Evolutionary conservation across 139 green algal genomes (phyloP).

Genomic region (Astrephomene gubernaculifera): DNA sequence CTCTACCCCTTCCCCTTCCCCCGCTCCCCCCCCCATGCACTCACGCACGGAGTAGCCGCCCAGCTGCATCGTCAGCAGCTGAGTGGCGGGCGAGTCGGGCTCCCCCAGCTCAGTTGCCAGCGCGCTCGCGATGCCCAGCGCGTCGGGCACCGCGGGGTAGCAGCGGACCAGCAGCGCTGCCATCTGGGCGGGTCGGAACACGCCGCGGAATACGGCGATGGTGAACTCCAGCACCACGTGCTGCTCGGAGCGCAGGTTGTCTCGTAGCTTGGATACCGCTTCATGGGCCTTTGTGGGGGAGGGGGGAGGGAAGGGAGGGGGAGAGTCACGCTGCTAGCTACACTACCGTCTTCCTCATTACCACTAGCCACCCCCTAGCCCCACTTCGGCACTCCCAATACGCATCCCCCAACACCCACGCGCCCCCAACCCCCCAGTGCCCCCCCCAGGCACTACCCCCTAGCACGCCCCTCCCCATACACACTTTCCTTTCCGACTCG

Average conservation of each 20-base stretch:
- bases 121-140: conserved; percentile 66
- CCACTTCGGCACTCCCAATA: no score
- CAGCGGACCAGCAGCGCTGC: conserved; percentile 65
- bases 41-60: conserved; percentile 47
- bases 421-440: no score
- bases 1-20: background rate
- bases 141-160: conserved; percentile 70
- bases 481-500: no score
- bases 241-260: conserved; percentile 72
- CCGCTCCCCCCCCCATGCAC: background rate
- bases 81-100: conserved; percentile 43
- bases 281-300: conserved; percentile 58
- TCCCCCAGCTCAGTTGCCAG: conserved; percentile 66
- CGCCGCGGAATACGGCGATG: conserved; percentile 59
- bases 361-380: no score
- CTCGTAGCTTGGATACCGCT: conserved; percentile 71
- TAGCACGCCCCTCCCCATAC: no score
- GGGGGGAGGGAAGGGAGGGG: background rate
- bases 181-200: conserved; percentile 62
- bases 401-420: no score
- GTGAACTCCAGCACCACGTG: conserved; percentile 74
- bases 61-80: conserved; percentile 50
- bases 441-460: no score
- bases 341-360: no score
- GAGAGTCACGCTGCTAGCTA: no score